Conservation (phyloP, 345 rosid species). For the Populus davidiana region DNA sequence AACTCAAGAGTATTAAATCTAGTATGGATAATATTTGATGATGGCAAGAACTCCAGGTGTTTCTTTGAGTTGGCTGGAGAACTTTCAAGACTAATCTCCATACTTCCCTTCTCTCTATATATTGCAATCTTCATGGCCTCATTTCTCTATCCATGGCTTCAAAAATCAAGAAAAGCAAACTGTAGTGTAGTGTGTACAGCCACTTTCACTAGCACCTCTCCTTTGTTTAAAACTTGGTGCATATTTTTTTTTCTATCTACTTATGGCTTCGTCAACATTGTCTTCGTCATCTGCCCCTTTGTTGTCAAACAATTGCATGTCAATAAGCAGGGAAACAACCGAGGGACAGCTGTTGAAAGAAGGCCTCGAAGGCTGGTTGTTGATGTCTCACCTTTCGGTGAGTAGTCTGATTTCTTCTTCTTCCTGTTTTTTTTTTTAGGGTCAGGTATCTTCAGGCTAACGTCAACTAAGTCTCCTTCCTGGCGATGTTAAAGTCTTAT, state of each 20-base stretch:
- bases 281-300: conserved; percentile 28
- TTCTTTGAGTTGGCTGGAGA: conserved; percentile 6
- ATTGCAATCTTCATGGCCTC: not conserved
- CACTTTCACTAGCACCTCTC: not conserved
- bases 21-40: not conserved
- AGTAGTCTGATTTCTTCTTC: not conserved
- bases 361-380: conserved; percentile 41
- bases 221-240: not conserved
- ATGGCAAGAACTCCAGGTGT: not conserved
- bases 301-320: conserved; percentile 24
- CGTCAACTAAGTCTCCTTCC: no score
- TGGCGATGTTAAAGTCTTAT: no score
- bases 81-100: conserved; percentile 31
- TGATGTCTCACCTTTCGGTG: conserved; percentile 71
- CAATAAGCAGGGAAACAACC: conserved; percentile 26
- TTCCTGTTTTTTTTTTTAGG: not conserved
- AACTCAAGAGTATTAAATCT: not conserved
- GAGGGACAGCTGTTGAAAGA: conserved; percentile 42
- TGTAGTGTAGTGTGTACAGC: not conserved
- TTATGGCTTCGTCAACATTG: conserved; percentile 40
- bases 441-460: no score
- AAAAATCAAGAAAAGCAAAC: not conserved
- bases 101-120: conserved; percentile 17
- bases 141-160: not conserved
- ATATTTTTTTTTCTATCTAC: no score